Base-by-base conservation (phyloP, 768 basidiomycete genomes). In the Kwoniella bestiolae region DNA sequence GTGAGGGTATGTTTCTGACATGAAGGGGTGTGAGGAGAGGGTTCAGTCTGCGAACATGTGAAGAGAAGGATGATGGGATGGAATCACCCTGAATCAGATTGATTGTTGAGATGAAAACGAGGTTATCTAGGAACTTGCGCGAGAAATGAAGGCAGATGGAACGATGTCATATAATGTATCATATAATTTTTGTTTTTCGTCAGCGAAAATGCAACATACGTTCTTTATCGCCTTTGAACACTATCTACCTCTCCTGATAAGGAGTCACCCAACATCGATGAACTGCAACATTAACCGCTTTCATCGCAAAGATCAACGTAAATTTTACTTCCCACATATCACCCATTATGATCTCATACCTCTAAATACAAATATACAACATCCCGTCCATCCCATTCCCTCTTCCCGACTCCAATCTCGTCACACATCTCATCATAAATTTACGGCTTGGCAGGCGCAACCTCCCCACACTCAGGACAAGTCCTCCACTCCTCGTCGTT, bases 391-490 rank as follows among this genome's bases (percentile, higher is more conserved):
- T n/a, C n/a, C n/a, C n/a, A n/a, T n/a, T n/a, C n/a, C n/a, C n/a
- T n/a, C n/a, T n/a, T n/a, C n/a, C n/a, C n/a, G n/a, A n/a, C n/a
- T n/a, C n/a, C n/a, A n/a, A n/a, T n/a, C n/a, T n/a, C n/a, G n/a
- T n/a, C n/a, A n/a, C n/a, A n/a, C n/a, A n/a, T n/a, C n/a, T n/a
- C n/a, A n/a, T n/a, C n/a, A n/a, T n/a, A n/a, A n/a, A n/a, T n/a
- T n/a, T 55, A 55, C 8, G 52, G 88, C 82, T 87, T 90, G 0
- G 87, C 82, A 47, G 83, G 83, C 0, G 89, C 89, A 3, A 87
- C 80, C 16, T 80, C 76, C 2, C 91, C 91, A 77, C 94, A 97
- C 49, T 82, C 82, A 21, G 82, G 80, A 79, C 94, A 97, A 59
- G 82, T 88, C 49, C 94, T 85, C 63, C 89, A 78, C 28, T 85